phyloP scores from a whole-genome alignment of 306 rosid species.

The Castanea sativa region DNA sequence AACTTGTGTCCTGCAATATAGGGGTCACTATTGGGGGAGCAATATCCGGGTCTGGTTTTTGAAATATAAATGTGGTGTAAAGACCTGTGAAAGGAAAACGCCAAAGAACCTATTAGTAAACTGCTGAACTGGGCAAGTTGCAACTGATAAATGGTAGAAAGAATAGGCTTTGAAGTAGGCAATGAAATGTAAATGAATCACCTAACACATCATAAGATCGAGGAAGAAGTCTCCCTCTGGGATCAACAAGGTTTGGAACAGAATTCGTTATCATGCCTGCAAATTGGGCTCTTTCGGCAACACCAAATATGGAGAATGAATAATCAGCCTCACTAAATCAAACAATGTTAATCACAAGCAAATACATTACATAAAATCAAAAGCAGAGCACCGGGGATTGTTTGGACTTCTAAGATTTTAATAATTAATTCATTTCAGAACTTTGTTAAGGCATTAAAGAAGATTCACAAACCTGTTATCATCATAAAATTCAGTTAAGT shows the following conservation, averaged over 20 bases:
- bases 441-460: neutral
- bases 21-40: conserved; percentile 69
- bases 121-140: conserved; percentile 1
- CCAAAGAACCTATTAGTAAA: conserved; percentile 11
- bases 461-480: conserved; percentile 72
- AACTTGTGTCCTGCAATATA: conserved; percentile 48
- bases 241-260: conserved; percentile 75
- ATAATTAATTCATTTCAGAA: neutral
- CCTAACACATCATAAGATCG: conserved; percentile 86
- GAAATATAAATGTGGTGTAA: conserved; percentile 87
- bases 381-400: neutral
- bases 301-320: conserved; percentile 19
- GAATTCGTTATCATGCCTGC: conserved; percentile 62
- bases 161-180: neutral
- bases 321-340: conserved; percentile 15
- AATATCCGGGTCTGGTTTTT: conserved; percentile 88
- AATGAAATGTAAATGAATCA: conserved; percentile 31
- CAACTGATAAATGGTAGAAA: conserved; percentile 9
- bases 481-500: conserved; percentile 85
- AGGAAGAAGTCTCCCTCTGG: conserved; percentile 91
- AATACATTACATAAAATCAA: neutral
- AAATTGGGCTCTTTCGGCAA: conserved; percentile 67
- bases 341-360: neutral
- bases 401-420: neutral
- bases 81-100: conserved; percentile 56